These are phyloP conservation scores for Kwoniella europaea DNA, from an alignment of 768 basidiomycete species.

Conservation along the genomic window DNA sequence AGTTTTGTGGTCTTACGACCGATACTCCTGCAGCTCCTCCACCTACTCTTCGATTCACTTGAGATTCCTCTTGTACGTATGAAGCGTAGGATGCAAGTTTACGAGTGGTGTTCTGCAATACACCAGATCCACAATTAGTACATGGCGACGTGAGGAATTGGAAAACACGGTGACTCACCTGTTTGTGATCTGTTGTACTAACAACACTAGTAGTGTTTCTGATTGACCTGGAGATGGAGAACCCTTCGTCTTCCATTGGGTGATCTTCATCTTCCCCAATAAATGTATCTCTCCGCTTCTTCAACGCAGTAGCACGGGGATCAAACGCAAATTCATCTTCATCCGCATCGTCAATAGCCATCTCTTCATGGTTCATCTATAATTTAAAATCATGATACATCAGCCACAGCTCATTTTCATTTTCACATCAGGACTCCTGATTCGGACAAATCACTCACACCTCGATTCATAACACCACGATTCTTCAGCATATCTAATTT, in stretches of 20 bases:
- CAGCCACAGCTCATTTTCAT: slow-evolving; percentile 2
- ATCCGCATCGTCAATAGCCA: slow-evolving; percentile 11
- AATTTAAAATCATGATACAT: neutral
- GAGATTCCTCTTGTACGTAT: slow-evolving; percentile 35
- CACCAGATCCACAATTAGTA: no score
- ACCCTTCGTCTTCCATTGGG: slow-evolving; percentile 16
- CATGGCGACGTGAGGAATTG: no score
- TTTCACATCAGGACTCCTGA: neutral
- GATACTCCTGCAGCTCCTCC: slow-evolving; percentile 29
- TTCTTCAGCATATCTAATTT: slow-evolving; percentile 18
- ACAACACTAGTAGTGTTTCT: slow-evolving; percentile 8
- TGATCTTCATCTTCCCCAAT: slow-evolving; percentile 20
- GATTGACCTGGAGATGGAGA: slow-evolving; percentile 10
- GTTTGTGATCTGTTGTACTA: neutral
- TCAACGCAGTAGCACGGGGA: neutral
- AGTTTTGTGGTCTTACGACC: slow-evolving; percentile 20
- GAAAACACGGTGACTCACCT: slow-evolving; percentile 11
- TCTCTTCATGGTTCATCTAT: slow-evolving; percentile 1
- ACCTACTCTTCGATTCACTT: slow-evolving; percentile 26
- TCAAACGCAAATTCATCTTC: slow-evolving; percentile 1
- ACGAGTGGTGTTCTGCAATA: slow-evolving; percentile 1
- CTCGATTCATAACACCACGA: slow-evolving; percentile 27
- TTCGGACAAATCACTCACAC: slow-evolving; percentile 16
- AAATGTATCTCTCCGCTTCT: slow-evolving; percentile 9
- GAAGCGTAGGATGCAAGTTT: slow-evolving; percentile 19